Conservation (phyloP, 768 basidiomycete genomes). For the Pulveroboletus sp. region DNA sequence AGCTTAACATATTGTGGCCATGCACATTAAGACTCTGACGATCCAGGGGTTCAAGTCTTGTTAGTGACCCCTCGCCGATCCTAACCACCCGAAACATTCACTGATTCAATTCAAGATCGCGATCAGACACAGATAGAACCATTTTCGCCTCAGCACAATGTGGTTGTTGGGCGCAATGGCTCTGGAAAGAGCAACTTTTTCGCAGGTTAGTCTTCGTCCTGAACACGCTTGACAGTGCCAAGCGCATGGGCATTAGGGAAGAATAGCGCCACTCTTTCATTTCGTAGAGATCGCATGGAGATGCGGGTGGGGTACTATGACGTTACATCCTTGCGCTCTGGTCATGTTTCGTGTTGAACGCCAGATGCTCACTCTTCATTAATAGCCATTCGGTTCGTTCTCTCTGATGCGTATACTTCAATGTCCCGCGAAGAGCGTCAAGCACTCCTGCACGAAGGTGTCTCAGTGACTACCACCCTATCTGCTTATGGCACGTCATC, state of each 20-base stretch:
- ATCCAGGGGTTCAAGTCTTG: conserved; percentile 99
- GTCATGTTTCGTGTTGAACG: background rate
- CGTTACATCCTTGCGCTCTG: background rate
- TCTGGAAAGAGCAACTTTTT: conserved; percentile 99
- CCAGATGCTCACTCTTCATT: conserved; percentile 4
- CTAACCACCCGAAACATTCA: background rate
- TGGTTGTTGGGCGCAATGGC: conserved; percentile 96
- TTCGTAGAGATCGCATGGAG: background rate
- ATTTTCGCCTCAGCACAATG: conserved; percentile 90
- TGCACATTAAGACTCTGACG: conserved; percentile 87
- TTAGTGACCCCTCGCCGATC: conserved; percentile 30
- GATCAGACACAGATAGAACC: conserved; percentile 93
- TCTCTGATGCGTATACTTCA: conserved; percentile 96
- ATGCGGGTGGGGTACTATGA: background rate
- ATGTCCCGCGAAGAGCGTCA: conserved; percentile 93
- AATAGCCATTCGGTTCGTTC: conserved; percentile 90
- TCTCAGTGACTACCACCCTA: conserved; percentile 80
- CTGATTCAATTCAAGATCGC: conserved; percentile 46
- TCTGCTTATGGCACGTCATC: conserved; percentile 73
- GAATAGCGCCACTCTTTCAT: background rate
- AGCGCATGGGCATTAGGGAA: background rate
- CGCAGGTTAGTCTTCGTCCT: conserved; percentile 52
- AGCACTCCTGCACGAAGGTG: conserved; percentile 90
- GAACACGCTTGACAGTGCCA: background rate
- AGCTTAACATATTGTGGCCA: conserved; percentile 20